Conservation (phyloP, 2,329 filamentous ascomycete species). For the Sporothrix pallida region DNA sequence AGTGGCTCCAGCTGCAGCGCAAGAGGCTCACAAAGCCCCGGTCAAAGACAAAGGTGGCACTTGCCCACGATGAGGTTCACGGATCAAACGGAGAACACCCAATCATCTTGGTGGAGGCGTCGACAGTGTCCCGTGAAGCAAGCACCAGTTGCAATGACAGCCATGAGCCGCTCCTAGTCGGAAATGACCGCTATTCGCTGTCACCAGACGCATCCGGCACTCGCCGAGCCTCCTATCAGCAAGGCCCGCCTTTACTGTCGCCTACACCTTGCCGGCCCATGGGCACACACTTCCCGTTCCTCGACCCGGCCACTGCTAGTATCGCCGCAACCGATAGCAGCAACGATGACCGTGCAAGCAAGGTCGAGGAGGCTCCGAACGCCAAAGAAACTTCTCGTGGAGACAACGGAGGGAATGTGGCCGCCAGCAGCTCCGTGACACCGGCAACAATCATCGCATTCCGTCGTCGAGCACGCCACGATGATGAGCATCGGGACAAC, state of each 20-base stretch:
- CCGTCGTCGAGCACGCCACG: background rate
- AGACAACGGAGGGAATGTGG: background rate
- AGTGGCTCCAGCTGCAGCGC: constrained; percentile 14
- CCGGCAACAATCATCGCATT: constrained; percentile 7
- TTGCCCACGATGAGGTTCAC: background rate
- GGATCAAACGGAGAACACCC: background rate
- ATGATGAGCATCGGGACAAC: background rate
- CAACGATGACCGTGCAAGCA: background rate
- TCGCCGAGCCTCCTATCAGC: background rate
- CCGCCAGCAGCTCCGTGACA: background rate
- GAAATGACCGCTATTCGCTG: background rate
- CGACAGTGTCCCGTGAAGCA: constrained; percentile 6
- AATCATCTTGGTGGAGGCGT: constrained; percentile 5
- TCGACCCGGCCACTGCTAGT: background rate
- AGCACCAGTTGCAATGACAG: background rate
- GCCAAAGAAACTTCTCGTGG: background rate
- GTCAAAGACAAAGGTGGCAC: background rate
- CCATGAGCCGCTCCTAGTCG: background rate
- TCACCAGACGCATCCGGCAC: background rate
- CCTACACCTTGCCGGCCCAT: constrained; percentile 31
- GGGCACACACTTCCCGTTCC: constrained; percentile 20
- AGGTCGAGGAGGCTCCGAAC: background rate
- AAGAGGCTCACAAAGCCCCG: background rate
- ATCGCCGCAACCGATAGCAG: background rate
- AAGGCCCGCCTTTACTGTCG: constrained; percentile 21